Base-by-base conservation (phyloP, 2,329 filamentous ascomycete species). In the Amauroascus verrucosus region DNA sequence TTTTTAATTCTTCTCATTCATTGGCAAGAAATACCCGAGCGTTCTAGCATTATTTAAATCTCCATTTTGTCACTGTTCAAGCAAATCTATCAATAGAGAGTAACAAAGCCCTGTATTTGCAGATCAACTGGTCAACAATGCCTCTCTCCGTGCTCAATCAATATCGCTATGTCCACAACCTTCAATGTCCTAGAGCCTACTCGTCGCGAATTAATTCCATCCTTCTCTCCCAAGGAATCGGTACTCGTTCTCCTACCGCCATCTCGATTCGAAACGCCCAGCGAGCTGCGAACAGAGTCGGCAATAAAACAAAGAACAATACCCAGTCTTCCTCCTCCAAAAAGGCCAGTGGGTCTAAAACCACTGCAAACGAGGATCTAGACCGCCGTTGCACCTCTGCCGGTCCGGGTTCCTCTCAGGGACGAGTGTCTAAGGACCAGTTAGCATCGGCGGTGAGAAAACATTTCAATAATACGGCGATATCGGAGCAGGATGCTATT, bases 121-220 rank as follows among this genome's bases (percentile, higher is more conserved):
- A 74, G 72, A 69, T 74, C 54, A 60, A 67, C 51, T 75, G 72
- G 72, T 61, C 69, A 43, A 64, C 67, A 33, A 67, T 74, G 60
- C 67, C 71, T 30, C 65, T 71, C 58, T 65, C 69, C 14, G 65
- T 73, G 58, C 72, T 76, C 45, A 71, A 75, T 60, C 67, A 71
- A 56, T 76, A 76, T 62, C 69, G 73, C 54, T 70, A 75, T 54
- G 69, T 70, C 59, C 71, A 75, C 59, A 72, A 69, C 59, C 65
- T 76, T 32, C 60, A 69, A 49, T 70, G 66, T n/a, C 69, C 72
- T 22, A 68, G 68, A 56, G 67, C 71, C 51, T 75, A 68, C 64
- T 66, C 70, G 33, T 68, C 64, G 41, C 64, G 68, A 52, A 73
- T 75, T 60, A 74, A 74, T 57, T 68, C 72, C 48, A 64, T 75